These are phyloP conservation scores for Xerophyta viscosa DNA, from an alignment of 106 monocot species.

Conservation along the genomic window DNA sequence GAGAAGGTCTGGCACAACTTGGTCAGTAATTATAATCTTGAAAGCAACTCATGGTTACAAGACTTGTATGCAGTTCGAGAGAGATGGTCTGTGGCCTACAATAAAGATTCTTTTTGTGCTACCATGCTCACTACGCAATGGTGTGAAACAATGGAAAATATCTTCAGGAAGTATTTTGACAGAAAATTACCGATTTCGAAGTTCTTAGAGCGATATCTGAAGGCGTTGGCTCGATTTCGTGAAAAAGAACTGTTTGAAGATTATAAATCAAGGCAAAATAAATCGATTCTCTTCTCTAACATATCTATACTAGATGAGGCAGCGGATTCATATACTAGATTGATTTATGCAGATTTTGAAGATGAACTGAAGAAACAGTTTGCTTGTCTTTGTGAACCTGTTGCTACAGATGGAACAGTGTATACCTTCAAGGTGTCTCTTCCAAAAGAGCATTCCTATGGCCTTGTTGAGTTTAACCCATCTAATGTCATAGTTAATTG, in stretches of 20 bases:
- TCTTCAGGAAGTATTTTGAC: slow-evolving; percentile 30
- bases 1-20: slow-evolving; percentile 22
- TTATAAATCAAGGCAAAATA: slow-evolving; percentile 38
- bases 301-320: slow-evolving; percentile 34
- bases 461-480: slow-evolving; percentile 26
- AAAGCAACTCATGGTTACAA: slow-evolving; percentile 23
- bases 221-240: slow-evolving; percentile 17
- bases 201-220: slow-evolving; percentile 30
- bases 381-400: slow-evolving; percentile 29
- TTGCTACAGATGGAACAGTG: slow-evolving; percentile 14
- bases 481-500: slow-evolving; percentile 17
- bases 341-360: slow-evolving; percentile 37
- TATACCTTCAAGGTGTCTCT: slow-evolving; percentile 27
- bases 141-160: slow-evolving; percentile 31
- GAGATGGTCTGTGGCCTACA: slow-evolving; percentile 38
- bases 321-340: slow-evolving; percentile 37
- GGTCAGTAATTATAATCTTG: slow-evolving; percentile 31
- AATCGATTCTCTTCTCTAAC: slow-evolving; percentile 27
- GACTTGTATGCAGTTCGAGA: slow-evolving; percentile 25
- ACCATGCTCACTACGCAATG: slow-evolving; percentile 24
- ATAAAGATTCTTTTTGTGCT: slow-evolving; percentile 26
- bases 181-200: slow-evolving; percentile 29
- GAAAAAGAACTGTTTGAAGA: slow-evolving; percentile 35
- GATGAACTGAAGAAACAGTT: slow-evolving; percentile 30
- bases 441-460: slow-evolving; percentile 15